These are phyloP conservation scores for Suillus hirtellus DNA, from an alignment of 768 basidiomycete genomes.

Conservation along the genomic window DNA sequence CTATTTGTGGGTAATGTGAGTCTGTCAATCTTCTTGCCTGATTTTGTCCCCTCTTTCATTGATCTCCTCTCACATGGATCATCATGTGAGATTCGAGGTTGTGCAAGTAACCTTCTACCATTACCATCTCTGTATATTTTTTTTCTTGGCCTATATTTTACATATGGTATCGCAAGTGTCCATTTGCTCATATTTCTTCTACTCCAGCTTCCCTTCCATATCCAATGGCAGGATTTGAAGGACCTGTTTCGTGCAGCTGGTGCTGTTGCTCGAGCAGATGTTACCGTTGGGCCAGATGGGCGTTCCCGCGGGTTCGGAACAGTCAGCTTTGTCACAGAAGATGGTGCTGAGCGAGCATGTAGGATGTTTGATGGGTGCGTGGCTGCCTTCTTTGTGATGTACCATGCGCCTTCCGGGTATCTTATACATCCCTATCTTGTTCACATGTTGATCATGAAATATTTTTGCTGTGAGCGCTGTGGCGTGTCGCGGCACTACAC, in stretches of 20 bases:
- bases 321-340: slow-evolving; percentile 80
- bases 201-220: slow-evolving; percentile 81
- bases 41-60: slow-evolving; percentile 4
- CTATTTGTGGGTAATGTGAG: slow-evolving; percentile 90
- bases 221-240: slow-evolving; percentile 98
- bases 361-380: slow-evolving; percentile 89
- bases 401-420: background rate
- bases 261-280: slow-evolving; percentile 86
- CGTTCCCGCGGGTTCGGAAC: slow-evolving; percentile 92
- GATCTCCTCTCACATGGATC: background rate
- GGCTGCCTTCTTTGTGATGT: slow-evolving; percentile 1
- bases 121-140: background rate
- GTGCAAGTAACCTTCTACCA: background rate
- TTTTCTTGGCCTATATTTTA: background rate
- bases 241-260: slow-evolving; percentile 93
- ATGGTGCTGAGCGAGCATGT: slow-evolving; percentile 83
- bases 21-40: slow-evolving; percentile 18
- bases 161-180: background rate
- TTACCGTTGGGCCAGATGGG: slow-evolving; percentile 84
- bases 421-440: background rate
- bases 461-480: background rate
- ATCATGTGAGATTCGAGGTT: background rate
- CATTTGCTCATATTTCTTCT: slow-evolving; percentile 1
- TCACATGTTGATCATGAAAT: background rate
- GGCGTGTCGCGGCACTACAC: background rate